These are phyloP conservation scores for Trichoderma citrinoviride DNA, from an alignment of 2,329 filamentous ascomycete species.

Conservation along the genomic window DNA sequence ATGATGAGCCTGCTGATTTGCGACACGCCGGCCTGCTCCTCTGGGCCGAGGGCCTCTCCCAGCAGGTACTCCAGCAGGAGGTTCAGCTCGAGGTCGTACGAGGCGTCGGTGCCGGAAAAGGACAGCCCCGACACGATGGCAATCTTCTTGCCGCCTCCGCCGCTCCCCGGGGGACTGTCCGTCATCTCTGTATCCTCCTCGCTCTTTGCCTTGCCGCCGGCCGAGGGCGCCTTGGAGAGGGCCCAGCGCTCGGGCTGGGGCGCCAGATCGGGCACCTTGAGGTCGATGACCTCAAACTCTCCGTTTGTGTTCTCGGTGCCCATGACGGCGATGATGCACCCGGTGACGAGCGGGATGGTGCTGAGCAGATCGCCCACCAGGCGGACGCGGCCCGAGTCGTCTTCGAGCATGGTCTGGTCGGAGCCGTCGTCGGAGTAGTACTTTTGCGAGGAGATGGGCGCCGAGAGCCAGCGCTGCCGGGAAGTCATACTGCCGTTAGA, in stretches of 20 bases:
- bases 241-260: slow-evolving; percentile 80
- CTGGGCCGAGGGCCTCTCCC: slow-evolving; percentile 68
- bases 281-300: slow-evolving; percentile 87
- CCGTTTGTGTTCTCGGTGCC: slow-evolving; percentile 91
- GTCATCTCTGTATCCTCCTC: slow-evolving; percentile 58
- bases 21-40: slow-evolving; percentile 57
- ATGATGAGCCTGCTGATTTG: slow-evolving; percentile 83
- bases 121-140: slow-evolving; percentile 86
- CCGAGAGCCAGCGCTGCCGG: slow-evolving; percentile 83
- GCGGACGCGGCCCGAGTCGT: slow-evolving; percentile 86
- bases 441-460: slow-evolving; percentile 71
- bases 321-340: slow-evolving; percentile 90
- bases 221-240: slow-evolving; percentile 49
- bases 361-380: slow-evolving; percentile 70
- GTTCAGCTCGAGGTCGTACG: slow-evolving; percentile 71
- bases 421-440: slow-evolving; percentile 63
- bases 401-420: slow-evolving; percentile 82
- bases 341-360: slow-evolving; percentile 76
- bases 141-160: slow-evolving; percentile 54
- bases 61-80: slow-evolving; percentile 84
- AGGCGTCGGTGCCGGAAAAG: slow-evolving; percentile 71
- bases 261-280: slow-evolving; percentile 83
- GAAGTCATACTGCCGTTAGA: background rate
- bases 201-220: slow-evolving; percentile 36
- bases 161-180: background rate